Base-by-base conservation (phyloP, 306 rosid genomes). In the Quercus gilva region DNA sequence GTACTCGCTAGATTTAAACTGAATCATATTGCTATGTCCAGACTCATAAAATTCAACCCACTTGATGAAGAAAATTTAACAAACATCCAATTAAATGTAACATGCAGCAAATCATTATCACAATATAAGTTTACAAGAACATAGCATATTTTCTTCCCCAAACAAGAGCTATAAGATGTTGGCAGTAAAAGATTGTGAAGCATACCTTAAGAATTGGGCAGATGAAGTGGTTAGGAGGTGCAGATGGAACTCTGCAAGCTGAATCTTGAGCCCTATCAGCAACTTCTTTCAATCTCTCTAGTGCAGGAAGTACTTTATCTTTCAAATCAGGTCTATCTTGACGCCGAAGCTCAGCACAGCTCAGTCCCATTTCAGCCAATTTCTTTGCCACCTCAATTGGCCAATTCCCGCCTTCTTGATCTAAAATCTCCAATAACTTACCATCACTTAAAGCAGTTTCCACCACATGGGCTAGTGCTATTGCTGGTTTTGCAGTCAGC, bases 191-290 rank as follows among this genome's bases (percentile, higher is more conserved):
- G 56, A 78, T 84, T 52, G 63, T 60, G 55, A 33, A 25, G 74
- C 55, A 71, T 87, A 93, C 99, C 97, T 90, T 89, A 68, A 90
- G 92, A 81, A 96, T 93, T 79, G 98, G 98, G 80, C 99, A 96
- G 75, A 91, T 86, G 69, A 93, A 96, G 87, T 93, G 99, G 82
- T 82, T 93, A 76, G 99, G 97, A 77, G 91, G 88, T 55, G 86
- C 82, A 69, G 89, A 73, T 52, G 83, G 88, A 60, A 84, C 80
- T 59, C 11, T 49, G 61, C 87, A 67, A 79, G 86, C 71, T 12
- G 86, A 90, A 55, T 11, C 67, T 6, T 72, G 86, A 15, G 89
- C 91, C 80, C 78, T 85, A 43, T 90, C 89, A 75, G 94, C 87
- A 59, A 85, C 88, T 69, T 79, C 87, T 81, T 91, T 93, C 83